Conservation (phyloP, 2,329 filamentous ascomycete species). For the Aspergillus pseudoviridinutans region DNA sequence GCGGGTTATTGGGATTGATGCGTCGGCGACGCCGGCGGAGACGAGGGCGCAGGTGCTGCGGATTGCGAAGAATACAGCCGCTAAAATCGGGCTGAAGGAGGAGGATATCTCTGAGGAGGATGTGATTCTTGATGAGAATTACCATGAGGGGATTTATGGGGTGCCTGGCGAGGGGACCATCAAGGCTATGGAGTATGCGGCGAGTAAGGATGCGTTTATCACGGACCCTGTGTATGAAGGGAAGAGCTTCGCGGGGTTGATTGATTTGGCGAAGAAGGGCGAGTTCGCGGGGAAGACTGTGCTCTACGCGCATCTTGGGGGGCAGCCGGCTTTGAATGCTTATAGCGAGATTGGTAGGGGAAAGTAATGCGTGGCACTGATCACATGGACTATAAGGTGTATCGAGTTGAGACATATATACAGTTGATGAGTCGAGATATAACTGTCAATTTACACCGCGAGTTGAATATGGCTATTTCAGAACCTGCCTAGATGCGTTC, state of each 20-base stretch:
- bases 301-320: conserved; percentile 67
- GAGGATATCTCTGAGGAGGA: conserved; percentile 60
- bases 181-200: conserved; percentile 65
- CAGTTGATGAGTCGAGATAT: too few relatives aligned
- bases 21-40: conserved; percentile 55
- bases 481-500: too few relatives aligned
- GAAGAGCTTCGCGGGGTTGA: conserved; percentile 69
- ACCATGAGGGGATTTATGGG: conserved; percentile 66
- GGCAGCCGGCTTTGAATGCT: conserved; percentile 66
- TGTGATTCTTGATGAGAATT: conserved; percentile 60
- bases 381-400: too few relatives aligned
- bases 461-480: too few relatives aligned
- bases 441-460: too few relatives aligned
- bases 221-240: conserved; percentile 75
- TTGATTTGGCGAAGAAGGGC: conserved; percentile 61
- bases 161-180: conserved; percentile 63
- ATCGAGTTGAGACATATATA: too few relatives aligned
- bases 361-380: neutral
- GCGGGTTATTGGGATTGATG: conserved; percentile 65
- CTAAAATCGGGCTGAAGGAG: conserved; percentile 58
- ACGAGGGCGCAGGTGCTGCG: conserved; percentile 63
- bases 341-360: conserved; percentile 49
- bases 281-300: conserved; percentile 61
- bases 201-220: conserved; percentile 66
- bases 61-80: conserved; percentile 62